Percentiles rank a stretch among this genome's conserved stretches.
These are phyloP conservation scores for Schwanniomyces yamadae DNA, from an alignment of 805 yeast genomes.

Conservation along the genomic window DNA sequence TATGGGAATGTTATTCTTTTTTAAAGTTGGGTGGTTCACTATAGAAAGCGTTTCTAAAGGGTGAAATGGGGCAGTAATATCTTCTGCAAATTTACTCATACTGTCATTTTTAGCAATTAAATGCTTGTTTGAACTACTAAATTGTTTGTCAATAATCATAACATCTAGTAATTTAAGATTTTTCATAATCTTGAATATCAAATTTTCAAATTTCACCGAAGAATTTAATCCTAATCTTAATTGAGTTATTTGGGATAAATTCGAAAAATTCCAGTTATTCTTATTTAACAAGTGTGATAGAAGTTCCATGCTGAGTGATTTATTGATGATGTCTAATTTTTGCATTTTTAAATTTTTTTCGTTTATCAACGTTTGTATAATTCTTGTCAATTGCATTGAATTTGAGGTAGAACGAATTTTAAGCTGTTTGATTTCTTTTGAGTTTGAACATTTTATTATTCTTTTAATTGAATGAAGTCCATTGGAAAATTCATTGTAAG, in stretches of 20 bases:
- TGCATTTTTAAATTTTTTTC: slow-evolving; percentile 20
- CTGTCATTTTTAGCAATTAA: slow-evolving; percentile 17
- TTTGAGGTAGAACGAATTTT: slow-evolving; percentile 22
- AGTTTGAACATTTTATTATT: slow-evolving; percentile 16
- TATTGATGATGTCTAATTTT: slow-evolving; percentile 29
- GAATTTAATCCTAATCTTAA: slow-evolving; percentile 30
- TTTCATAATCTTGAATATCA: slow-evolving; percentile 24
- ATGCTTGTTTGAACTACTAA: slow-evolving; percentile 16
- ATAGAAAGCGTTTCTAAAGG: slow-evolving; percentile 20
- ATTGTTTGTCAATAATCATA: slow-evolving; percentile 16
- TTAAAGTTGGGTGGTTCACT: slow-evolving; percentile 26
- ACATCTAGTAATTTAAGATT: slow-evolving; percentile 23
- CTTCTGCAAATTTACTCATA: slow-evolving; percentile 8
- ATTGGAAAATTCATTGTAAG: slow-evolving; percentile 25
- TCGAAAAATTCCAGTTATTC: slow-evolving; percentile 24
- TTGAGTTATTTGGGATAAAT: slow-evolving; percentile 17
- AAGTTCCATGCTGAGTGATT: slow-evolving; percentile 22
- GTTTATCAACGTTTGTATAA: slow-evolving; percentile 25
- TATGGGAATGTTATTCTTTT: slow-evolving; percentile 9
- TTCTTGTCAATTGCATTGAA: slow-evolving; percentile 21
- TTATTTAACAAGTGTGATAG: slow-evolving; percentile 24
- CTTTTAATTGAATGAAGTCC: slow-evolving; percentile 29
- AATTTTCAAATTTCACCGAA: slow-evolving; percentile 15
- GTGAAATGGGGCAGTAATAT: background rate
- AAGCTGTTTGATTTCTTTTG: slow-evolving; percentile 18